A percentile compares a stretch with the other conserved stretches of the same genome.
These are phyloP conservation scores for Penicillium cosmopolitanum DNA, from an alignment of 495 filamentous ascomycete genomes.

Conservation along the genomic window DNA sequence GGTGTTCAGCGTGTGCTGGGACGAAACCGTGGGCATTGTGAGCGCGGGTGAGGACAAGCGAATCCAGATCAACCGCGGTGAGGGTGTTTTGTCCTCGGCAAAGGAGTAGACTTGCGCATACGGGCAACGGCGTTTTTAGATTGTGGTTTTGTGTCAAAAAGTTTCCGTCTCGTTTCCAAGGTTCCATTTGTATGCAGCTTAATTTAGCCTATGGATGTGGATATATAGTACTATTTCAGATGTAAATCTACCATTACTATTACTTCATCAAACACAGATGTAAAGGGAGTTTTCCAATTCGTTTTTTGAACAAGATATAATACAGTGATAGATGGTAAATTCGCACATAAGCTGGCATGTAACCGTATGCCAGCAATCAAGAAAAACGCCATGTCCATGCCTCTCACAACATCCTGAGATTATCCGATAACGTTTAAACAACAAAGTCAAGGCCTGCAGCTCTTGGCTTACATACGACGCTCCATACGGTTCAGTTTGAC, in stretches of 20 bases:
- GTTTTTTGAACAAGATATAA: constrained; percentile 25
- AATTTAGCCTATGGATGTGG: constrained; percentile 6
- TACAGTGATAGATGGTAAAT: constrained; percentile 33
- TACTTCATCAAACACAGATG: not conserved
- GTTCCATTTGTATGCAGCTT: constrained; percentile 7
- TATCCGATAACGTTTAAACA: constrained; percentile 23
- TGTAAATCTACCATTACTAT: constrained; percentile 7
- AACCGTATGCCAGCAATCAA: constrained; percentile 32
- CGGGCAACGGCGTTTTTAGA: constrained; percentile 38
- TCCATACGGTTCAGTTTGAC: constrained; percentile 80
- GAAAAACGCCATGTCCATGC: constrained; percentile 49
- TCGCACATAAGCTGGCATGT: constrained; percentile 26
- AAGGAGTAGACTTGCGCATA: constrained; percentile 39
- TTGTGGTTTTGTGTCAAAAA: constrained; percentile 38
- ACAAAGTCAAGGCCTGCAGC: constrained; percentile 6
- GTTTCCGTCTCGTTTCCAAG: constrained; percentile 28
- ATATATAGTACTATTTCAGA: constrained; percentile 5
- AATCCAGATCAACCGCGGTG: constrained; percentile 84
- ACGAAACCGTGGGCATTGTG: constrained; percentile 80
- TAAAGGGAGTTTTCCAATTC: constrained; percentile 1
- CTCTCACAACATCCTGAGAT: constrained; percentile 34
- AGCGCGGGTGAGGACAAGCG: constrained; percentile 89
- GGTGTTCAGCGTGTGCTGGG: constrained; percentile 91
- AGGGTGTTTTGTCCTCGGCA: constrained; percentile 47
- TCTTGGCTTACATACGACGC: constrained; percentile 53